Conservation (phyloP, 106 monocot species). For the Apostasia shenzhenica region DNA sequence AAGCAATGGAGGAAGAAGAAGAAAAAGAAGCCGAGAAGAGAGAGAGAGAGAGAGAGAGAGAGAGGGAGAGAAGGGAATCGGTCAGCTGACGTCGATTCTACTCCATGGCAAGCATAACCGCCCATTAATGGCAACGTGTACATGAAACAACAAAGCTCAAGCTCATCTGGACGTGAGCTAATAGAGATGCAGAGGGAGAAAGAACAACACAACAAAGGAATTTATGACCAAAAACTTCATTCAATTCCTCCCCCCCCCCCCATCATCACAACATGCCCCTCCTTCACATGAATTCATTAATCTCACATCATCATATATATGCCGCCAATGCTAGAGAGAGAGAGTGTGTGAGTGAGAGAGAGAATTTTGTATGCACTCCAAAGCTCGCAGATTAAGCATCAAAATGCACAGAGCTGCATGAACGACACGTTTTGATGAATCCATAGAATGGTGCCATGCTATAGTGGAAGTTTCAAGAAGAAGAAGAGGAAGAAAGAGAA, state of each 20-base stretch:
- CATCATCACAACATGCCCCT: background rate
- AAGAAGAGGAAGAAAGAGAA: no score
- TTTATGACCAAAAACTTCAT: background rate
- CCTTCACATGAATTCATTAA: background rate
- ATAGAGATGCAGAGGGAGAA: background rate
- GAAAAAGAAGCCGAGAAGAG: background rate
- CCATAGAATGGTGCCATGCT: no score
- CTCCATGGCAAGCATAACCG: background rate
- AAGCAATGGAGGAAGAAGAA: background rate
- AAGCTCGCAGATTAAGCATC: background rate
- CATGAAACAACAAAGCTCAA: background rate
- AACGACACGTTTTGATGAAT: background rate
- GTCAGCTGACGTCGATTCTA: background rate
- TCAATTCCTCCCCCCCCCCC: background rate
- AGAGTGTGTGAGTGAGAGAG: no score
- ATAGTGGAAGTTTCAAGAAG: no score
- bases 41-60: constrained; percentile 4
- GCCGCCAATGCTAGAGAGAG: no score
- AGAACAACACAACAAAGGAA: background rate
- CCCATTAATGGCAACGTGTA: constrained; percentile 2
- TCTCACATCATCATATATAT: no score
- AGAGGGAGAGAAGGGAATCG: background rate
- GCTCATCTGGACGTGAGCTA: background rate
- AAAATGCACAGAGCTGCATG: background rate
- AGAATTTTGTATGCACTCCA: background rate